Evolutionary conservation across 441 rosid genomes (phyloP).

Genomic region (Sinapis alba): DNA sequence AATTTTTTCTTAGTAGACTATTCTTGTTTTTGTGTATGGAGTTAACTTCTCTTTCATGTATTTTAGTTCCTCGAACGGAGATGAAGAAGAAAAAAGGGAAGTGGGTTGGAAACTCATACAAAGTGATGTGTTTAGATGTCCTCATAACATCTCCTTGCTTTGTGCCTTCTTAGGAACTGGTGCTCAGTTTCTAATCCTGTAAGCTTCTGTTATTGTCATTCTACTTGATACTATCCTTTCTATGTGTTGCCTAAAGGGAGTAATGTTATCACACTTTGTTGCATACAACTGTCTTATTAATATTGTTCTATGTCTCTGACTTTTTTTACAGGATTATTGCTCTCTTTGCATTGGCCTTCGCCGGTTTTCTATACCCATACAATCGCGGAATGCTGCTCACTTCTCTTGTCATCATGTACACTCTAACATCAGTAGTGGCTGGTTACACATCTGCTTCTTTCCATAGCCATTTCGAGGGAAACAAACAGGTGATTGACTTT

Average conservation of each 20-base stretch:
- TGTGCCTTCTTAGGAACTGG: conserved; percentile 79
- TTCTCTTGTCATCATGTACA: conserved; percentile 55
- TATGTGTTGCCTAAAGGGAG: neutral
- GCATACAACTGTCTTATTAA: neutral
- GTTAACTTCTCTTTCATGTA: conserved; percentile 7
- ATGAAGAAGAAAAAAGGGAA: conserved; percentile 79
- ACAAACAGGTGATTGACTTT: conserved; percentile 63
- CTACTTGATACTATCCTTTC: neutral
- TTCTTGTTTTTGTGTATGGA: conserved; percentile 20
- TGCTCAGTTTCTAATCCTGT: conserved; percentile 74
- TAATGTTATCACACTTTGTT: neutral
- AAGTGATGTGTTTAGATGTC: conserved; percentile 73
- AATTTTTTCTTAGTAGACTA: conserved; percentile 7
- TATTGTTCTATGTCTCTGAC: conserved; percentile 14
- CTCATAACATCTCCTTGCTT: conserved; percentile 66
- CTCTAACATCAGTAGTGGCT: conserved; percentile 69
- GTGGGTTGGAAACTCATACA: conserved; percentile 79
- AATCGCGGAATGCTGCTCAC: conserved; percentile 65
- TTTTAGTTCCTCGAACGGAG: conserved; percentile 61
- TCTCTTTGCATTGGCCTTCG: conserved; percentile 57
- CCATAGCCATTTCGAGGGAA: conserved; percentile 59
- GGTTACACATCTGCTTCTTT: conserved; percentile 74
- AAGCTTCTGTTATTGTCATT: conserved; percentile 40
- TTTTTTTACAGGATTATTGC: conserved; percentile 51
- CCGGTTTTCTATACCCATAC: conserved; percentile 77